phyloP scores from a whole-genome alignment of 306 rosid species.

The Lathyrus oleraceus region DNA sequence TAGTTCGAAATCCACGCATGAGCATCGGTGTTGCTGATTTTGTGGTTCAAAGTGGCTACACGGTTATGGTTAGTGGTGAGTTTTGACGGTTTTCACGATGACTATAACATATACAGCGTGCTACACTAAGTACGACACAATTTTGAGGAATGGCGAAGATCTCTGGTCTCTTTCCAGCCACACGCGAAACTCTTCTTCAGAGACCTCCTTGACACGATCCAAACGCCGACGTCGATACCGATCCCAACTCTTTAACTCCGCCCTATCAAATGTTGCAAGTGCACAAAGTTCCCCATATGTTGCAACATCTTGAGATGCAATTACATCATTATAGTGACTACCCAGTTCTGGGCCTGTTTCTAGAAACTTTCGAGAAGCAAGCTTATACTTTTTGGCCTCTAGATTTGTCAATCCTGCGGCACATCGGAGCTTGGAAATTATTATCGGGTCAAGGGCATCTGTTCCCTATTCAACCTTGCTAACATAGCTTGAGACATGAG shows the following conservation, averaged over 20 bases:
- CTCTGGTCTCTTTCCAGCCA: no score
- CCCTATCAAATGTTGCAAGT: conserved; percentile 91
- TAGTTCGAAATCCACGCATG: no score
- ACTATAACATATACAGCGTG: no score
- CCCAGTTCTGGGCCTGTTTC: conserved; percentile 80
- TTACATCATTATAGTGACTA: conserved; percentile 81
- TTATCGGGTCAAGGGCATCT: conserved; percentile 64
- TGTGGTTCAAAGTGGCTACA: no score
- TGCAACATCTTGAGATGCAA: conserved; percentile 97
- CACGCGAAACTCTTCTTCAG: no score
- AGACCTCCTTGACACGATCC: no score
- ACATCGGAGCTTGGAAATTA: conserved; percentile 70
- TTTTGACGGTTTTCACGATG: no score
- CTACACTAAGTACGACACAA: no score
- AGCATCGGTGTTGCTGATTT: no score
- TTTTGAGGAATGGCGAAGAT: no score
- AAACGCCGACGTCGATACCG: no score
- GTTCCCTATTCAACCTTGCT: conserved; percentile 82
- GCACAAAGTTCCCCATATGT: conserved; percentile 99
- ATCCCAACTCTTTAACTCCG: conserved; percentile 96
- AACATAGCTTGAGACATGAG: conserved; percentile 90
- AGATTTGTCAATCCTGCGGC: conserved; percentile 94
- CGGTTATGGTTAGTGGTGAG: no score
- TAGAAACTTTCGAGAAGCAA: conserved; percentile 98
- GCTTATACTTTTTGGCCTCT: conserved; percentile 95